Conservation (phyloP, 164 flowering plant species). For the Akebia trifoliata region DNA sequence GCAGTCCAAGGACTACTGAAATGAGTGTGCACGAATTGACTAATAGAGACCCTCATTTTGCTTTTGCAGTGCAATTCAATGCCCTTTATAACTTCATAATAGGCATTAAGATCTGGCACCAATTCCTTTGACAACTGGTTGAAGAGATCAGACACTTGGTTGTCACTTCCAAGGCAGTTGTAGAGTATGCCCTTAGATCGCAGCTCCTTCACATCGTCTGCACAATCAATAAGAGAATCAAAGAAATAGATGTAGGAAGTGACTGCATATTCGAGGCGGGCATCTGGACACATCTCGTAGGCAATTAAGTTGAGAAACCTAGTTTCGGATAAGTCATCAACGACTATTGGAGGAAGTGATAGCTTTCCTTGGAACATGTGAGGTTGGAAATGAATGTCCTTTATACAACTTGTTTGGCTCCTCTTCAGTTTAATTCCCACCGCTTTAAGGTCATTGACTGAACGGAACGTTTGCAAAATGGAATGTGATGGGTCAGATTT, state of each 20-base stretch:
- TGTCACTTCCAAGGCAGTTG: conserved; percentile 7
- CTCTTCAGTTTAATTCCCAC: conserved; percentile 15
- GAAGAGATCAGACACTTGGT: conserved; percentile 14
- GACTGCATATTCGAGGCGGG: background rate
- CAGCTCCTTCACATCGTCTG: conserved; percentile 13
- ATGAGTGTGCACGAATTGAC: background rate
- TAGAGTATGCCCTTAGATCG: conserved; percentile 4
- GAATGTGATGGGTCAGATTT: background rate
- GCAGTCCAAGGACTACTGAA: conserved; percentile 7
- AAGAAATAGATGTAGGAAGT: conserved; percentile 13
- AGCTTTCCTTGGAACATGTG: background rate
- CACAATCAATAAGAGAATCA: conserved; percentile 12
- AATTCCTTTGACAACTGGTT: background rate
- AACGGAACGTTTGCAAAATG: background rate
- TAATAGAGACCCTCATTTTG: background rate
- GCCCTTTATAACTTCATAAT: background rate
- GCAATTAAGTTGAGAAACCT: conserved; percentile 15
- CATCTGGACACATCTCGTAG: conserved; percentile 7
- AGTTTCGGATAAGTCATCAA: conserved; percentile 2
- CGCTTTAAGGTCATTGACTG: conserved; percentile 15
- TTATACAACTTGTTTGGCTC: background rate
- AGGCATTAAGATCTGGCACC: conserved; percentile 2
- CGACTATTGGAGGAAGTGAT: conserved; percentile 9
- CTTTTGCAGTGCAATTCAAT: conserved; percentile 6
- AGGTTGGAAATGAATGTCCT: conserved; percentile 1